Conservation (phyloP, 768 basidiomycete species). For the Rhodotorula babjevae region DNA sequence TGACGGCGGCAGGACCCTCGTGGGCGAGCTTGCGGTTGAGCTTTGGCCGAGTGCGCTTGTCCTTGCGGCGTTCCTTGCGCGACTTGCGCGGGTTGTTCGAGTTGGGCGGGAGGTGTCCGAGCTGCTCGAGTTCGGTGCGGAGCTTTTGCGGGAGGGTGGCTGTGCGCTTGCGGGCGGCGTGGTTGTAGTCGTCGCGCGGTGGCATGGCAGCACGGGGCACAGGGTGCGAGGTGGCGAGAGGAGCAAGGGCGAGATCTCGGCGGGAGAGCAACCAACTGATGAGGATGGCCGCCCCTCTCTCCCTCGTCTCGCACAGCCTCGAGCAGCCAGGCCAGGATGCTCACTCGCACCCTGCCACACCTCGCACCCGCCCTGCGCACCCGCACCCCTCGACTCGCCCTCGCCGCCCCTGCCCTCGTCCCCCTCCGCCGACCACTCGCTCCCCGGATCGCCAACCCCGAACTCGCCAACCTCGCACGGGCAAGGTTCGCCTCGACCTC, state of each 20-base stretch:
- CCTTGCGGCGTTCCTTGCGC: slow-evolving; percentile 36
- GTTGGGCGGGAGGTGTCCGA: slow-evolving; percentile 27
- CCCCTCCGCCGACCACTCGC: too few relatives aligned
- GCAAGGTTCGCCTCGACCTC: too few relatives aligned
- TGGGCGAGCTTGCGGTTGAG: slow-evolving; percentile 8
- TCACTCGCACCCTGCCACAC: too few relatives aligned
- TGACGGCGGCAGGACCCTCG: neutral
- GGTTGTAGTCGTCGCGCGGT: slow-evolving; percentile 9
- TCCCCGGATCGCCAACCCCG: too few relatives aligned
- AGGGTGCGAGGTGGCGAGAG: neutral
- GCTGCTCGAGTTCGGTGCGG: slow-evolving; percentile 31
- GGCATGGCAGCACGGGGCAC: neutral
- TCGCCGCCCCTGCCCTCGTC: too few relatives aligned
- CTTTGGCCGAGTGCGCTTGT: slow-evolving; percentile 25
- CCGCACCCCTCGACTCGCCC: too few relatives aligned
- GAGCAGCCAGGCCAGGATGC: too few relatives aligned
- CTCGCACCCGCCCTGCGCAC: too few relatives aligned
- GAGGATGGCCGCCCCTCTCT: too few relatives aligned
- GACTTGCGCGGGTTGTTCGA: slow-evolving; percentile 10
- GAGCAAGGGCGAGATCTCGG: neutral
- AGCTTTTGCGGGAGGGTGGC: slow-evolving; percentile 29
- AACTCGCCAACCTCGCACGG: too few relatives aligned
- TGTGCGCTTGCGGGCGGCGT: slow-evolving; percentile 27
- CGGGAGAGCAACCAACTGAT: too few relatives aligned
- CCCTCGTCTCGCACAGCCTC: too few relatives aligned